These are phyloP conservation scores for Hortiboletus rubellus DNA, from an alignment of 1,284 basidiomycete genomes.

Conservation along the genomic window DNA sequence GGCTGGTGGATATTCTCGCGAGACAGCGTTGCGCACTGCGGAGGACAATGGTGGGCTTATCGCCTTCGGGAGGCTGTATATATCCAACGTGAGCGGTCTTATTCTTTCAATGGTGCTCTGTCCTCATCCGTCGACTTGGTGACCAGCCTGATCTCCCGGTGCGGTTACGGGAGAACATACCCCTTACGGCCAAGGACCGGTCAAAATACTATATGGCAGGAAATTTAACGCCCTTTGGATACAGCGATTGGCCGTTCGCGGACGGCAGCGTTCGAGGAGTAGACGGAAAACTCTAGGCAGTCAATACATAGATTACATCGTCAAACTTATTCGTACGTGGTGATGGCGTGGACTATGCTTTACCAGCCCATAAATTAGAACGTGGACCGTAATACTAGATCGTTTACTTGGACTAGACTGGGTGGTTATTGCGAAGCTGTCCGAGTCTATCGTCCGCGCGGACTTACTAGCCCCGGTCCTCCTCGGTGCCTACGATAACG, in stretches of 20 bases:
- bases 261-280: background rate
- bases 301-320: no score
- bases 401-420: no score
- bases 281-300: no score
- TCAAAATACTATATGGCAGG: conserved; percentile 21
- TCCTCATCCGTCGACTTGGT: background rate
- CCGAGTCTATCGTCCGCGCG: conserved; percentile 67
- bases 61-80: conserved; percentile 45
- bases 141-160: conserved; percentile 44
- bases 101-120: background rate
- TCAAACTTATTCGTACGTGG: no score
- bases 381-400: no score
- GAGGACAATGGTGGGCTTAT: conserved; percentile 24
- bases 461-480: conserved; percentile 64
- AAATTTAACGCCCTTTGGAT: conserved; percentile 20
- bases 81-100: conserved; percentile 14
- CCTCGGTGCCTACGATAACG: conserved; percentile 86
- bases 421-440: conserved; percentile 67
- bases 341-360: no score
- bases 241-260: conserved; percentile 30
- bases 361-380: no score
- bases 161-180: conserved; percentile 27
- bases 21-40: background rate
- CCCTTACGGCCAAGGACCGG: conserved; percentile 19
- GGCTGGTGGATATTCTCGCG: conserved; percentile 40